Conservation (phyloP, 2,329 filamentous ascomycete genomes). For the Trichoderma atrobrunneum region DNA sequence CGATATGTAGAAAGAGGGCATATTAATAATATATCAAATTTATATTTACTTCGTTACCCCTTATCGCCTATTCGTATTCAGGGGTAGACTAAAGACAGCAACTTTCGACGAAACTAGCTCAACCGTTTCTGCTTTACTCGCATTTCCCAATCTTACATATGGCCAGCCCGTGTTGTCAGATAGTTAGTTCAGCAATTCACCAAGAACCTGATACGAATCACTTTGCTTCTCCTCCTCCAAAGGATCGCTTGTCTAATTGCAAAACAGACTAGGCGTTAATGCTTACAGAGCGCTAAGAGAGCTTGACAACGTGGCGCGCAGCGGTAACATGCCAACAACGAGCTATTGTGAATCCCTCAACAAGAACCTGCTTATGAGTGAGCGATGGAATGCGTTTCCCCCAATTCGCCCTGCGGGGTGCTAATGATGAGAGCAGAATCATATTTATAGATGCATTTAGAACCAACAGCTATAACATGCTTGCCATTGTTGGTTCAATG, state of each 20-base stretch:
- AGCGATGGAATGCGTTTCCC: neutral
- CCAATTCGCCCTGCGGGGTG: neutral
- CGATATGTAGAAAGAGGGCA: neutral
- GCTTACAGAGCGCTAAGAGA: neutral
- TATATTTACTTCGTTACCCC: too few species aligned
- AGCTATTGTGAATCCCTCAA: neutral
- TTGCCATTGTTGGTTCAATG: neutral
- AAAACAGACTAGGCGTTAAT: neutral
- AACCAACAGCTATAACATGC: neutral
- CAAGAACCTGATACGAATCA: neutral
- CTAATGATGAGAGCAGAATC: neutral
- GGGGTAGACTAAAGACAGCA: neutral
- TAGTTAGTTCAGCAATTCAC: neutral
- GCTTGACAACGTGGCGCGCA: neutral
- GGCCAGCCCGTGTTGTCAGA: neutral
- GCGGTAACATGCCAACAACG: neutral
- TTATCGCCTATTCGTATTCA: neutral
- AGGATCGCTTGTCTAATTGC: neutral
- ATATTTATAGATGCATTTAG: neutral
- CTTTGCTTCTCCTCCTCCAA: neutral
- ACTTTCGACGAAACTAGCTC: neutral
- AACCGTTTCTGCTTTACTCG: neutral
- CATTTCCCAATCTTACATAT: neutral
- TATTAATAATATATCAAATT: neutral
- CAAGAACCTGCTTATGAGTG: neutral